Evolutionary conservation across 805 yeast species (phyloP).

Genomic region (Candida takata): DNA sequence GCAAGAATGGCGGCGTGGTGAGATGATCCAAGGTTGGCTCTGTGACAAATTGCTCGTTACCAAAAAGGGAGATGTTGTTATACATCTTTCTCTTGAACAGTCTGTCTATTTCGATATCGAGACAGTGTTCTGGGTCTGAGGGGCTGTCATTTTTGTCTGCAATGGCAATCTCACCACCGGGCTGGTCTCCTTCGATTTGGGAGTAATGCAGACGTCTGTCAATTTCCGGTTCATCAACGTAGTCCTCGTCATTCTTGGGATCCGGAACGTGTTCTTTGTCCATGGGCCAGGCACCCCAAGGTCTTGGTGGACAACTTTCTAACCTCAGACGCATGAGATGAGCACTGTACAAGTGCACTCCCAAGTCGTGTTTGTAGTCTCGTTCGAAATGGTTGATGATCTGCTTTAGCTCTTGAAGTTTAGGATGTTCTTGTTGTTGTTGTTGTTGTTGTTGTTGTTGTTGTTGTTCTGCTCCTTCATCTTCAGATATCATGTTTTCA

Average conservation of each 20-base stretch:
- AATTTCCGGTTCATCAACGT: conserved; percentile 7
- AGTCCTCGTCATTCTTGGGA: conserved; percentile 20
- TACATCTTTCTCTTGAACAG: conserved; percentile 5
- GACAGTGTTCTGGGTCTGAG: conserved; percentile 4
- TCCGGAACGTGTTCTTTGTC: conserved; percentile 29
- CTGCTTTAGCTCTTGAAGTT: neutral
- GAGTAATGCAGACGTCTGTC: neutral
- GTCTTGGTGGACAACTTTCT: conserved; percentile 29
- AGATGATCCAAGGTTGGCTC: conserved; percentile 2
- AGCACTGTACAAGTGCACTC: conserved; percentile 58
- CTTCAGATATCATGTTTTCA: too few relatives aligned
- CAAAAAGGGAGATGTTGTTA: neutral
- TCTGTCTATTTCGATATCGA: conserved; percentile 8
- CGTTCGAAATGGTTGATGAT: conserved; percentile 36
- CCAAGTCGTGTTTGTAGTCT: conserved; percentile 46
- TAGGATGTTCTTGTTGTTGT: too few relatives aligned
- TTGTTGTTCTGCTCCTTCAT: too few relatives aligned
- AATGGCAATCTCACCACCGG: neutral
- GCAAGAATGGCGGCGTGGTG: neutral
- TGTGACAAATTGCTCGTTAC: neutral
- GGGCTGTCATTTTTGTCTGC: neutral
- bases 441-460: too few relatives aligned
- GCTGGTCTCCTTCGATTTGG: neutral
- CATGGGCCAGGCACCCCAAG: conserved; percentile 62
- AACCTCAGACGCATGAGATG: conserved; percentile 34